Base-by-base conservation (phyloP, 2,329 filamentous ascomycete genomes). In the Kalaharituber pfeilii region DNA sequence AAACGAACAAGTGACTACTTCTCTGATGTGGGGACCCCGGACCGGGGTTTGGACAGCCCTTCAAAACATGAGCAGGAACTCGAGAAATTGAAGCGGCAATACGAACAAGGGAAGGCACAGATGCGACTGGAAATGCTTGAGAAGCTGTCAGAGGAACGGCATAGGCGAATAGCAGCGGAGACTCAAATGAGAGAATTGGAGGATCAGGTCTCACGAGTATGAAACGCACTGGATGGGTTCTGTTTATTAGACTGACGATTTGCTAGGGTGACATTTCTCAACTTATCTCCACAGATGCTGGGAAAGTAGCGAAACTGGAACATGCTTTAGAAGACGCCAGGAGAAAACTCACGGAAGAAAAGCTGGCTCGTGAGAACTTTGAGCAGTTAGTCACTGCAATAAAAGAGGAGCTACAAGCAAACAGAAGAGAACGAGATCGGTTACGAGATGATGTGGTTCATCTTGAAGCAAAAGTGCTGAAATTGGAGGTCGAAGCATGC, bases 1-100 rank as follows among this genome's bases (percentile, higher is more conserved):
- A 82, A 84, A 66, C 78, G 89, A 57, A 93, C 86, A 8, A 96
- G 91, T 69, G 91, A 98, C 69, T 96, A 98, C 70, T 98, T 91
- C 67, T 98, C 91, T 2, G 91, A 98, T 67, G 94, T 88, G 5
- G 91, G 91, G 28, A 82, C 86, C 20, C 59, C 60, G 18, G 57
- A 53, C 36, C 47, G 60, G 29, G 58, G 59, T 49, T 49, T 61
- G 20, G 62, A 62, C 39, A 70, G 69, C 13, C 74, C 76, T 47
- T 70, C 69, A 28, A 77, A 74, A 61, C 63, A 75, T 3, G 79
- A 82, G 51, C 53, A 62, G 64, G 86, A 95, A 66, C 72, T 95
- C 29, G 86, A 94, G 57, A 85, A 80, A 67, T 75, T 91, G 47
- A 83, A 88, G 63, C 77, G 91, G 60, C 81, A 81, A 61, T 80